phyloP scores from a whole-genome alignment of 352 stramenopile genomes.

The Pythium myriotylum region DNA sequence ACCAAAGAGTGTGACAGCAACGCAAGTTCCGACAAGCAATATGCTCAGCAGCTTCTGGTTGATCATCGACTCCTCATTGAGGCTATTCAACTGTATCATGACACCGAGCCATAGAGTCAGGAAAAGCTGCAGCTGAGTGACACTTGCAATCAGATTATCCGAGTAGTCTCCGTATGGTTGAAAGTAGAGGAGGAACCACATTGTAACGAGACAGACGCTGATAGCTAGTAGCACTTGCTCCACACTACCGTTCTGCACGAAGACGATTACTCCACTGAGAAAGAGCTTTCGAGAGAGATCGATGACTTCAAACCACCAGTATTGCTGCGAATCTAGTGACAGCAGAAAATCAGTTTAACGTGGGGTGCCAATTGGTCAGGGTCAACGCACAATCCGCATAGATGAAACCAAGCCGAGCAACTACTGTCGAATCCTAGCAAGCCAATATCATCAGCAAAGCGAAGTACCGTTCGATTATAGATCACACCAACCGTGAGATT shows the following conservation, averaged over 20 bases:
- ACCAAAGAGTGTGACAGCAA: conserved; percentile 64
- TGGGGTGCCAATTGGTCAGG: neutral
- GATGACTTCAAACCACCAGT: conserved; percentile 85
- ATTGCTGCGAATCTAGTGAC: conserved; percentile 51
- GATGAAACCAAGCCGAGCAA: conserved; percentile 73
- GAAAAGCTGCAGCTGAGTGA: conserved; percentile 79
- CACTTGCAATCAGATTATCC: conserved; percentile 72
- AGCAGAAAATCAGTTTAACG: neutral
- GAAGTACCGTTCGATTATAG: neutral
- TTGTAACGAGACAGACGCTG: conserved; percentile 66
- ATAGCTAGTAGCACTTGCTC: conserved; percentile 71
- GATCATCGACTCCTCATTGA: conserved; percentile 66
- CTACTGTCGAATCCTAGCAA: conserved; percentile 64
- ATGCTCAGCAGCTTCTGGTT: conserved; percentile 61
- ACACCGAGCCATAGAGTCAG: conserved; percentile 81
- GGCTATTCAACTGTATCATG: conserved; percentile 69
- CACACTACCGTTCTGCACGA: conserved; percentile 70
- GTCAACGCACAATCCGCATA: conserved; percentile 66
- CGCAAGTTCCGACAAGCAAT: conserved; percentile 65
- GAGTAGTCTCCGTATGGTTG: conserved; percentile 74
- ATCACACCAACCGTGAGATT: conserved; percentile 51
- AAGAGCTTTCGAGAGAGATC: conserved; percentile 81
- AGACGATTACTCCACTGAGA: conserved; percentile 71
- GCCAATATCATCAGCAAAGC: neutral
- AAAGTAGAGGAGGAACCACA: conserved; percentile 82